A percentile compares a stretch with the other conserved stretches of the same genome.
Conservation (phyloP, 306 rosid species). For the Neltuma alba region DNA sequence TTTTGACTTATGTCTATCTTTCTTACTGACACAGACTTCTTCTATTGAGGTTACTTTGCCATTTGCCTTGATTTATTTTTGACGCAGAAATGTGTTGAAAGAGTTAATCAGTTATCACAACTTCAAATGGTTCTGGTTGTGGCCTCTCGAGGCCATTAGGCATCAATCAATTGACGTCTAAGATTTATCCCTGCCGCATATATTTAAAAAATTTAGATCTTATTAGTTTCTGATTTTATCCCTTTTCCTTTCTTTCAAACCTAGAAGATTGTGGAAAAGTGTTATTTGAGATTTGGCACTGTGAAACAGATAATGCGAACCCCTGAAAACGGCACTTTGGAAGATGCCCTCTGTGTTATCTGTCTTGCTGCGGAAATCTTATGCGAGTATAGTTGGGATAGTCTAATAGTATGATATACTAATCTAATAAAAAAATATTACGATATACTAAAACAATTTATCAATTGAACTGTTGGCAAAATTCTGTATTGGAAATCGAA, state of each 20-base stretch:
- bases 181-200: conserved; percentile 20
- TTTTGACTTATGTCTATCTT: conserved; percentile 17
- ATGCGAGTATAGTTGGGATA: conserved; percentile 48
- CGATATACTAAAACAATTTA: conserved; percentile 28
- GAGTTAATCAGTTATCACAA: conserved; percentile 78
- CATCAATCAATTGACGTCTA: conserved; percentile 39
- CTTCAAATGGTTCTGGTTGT: conserved; percentile 86
- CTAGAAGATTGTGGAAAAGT: conserved; percentile 94
- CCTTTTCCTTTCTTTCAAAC: conserved; percentile 50
- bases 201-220: conserved; percentile 17
- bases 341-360: conserved; percentile 78
- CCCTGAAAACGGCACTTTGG: conserved; percentile 72
- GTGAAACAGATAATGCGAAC: conserved; percentile 92
- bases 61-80: too few species aligned
- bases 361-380: conserved; percentile 88
- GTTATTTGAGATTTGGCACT: conserved; percentile 88
- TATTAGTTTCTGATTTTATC: conserved; percentile 32
- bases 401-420: conserved; percentile 2
- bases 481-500: conserved; percentile 44
- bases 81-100: conserved; percentile 79
- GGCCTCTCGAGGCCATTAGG: conserved; percentile 95
- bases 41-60: conserved; percentile 32
- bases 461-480: conserved; percentile 33
- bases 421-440: too few species aligned
- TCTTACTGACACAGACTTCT: background rate